Evolutionary conservation across 169 alveolate species (phyloP), one percentile per base, ranked within the genome.

Genomic region (Plasmodium fragile): DNA sequence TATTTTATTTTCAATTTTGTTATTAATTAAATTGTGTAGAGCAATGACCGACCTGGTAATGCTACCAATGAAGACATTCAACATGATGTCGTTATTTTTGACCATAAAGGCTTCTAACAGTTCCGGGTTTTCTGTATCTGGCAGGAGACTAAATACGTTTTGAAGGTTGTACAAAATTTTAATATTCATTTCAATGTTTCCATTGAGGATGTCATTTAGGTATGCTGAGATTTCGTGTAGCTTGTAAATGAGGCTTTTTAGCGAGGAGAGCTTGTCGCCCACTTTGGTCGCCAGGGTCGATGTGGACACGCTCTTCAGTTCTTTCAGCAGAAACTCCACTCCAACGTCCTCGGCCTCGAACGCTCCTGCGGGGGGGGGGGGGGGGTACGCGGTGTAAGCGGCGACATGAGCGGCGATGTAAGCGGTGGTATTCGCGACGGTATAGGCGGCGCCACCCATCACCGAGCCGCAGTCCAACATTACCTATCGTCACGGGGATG

Each of bases 291-390:
- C 98, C 28, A 98, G 95, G 16, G 99, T 97, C 16, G 99, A 98
- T 8, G 98, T 96, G 82, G 99, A 98, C 1, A 98, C 98, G 92
- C 98, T 99, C 90, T 98, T 98, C 75, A 99, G 95, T 94, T 99
- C 99, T 84, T 99, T 98, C 75, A 99, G 97, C 18, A 99, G 96
- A 95, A 99, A 99, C 95, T 99, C 99, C 45, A 99, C 99, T 18
- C 99, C 99, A 4, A 99, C 99, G 92, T 99, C 99, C 93, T 99
- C 99, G 8, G 99, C 99, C 93, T 99, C 99, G 55, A 97, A 96
- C n/a, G 99, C 99, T 52, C 99, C 99, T 94, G 92, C 18, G 32
- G 52, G 6, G 43, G 53, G 39, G 81, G 30, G 25, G 65, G 18
- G n/a, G 8, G 25, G 16, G 41, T 13, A 53, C n/a, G 69, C 4